phyloP scores from a whole-genome alignment of 1,139 yeast genomes.

The Nakaseomyces nivariensis region DNA sequence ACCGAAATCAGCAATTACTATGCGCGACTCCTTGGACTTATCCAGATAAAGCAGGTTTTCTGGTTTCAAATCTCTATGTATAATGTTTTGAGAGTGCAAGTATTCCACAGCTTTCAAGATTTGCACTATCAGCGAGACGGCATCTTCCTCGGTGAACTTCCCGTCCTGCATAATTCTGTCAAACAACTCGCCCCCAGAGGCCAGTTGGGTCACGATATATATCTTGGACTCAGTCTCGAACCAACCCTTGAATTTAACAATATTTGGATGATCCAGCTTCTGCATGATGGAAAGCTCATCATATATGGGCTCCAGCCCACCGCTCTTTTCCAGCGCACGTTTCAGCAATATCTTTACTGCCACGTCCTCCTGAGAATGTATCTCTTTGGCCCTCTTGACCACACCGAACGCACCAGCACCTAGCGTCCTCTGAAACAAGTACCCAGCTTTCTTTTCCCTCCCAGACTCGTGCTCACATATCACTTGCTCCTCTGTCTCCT shows the following conservation, averaged over 20 bases:
- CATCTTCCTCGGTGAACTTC: conserved; percentile 76
- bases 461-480: conserved; percentile 26
- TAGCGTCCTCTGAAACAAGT: conserved; percentile 53
- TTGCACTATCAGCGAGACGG: conserved; percentile 58
- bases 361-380: conserved; percentile 54
- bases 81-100: conserved; percentile 64
- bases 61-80: conserved; percentile 86
- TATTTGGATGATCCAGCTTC: conserved; percentile 64
- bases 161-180: conserved; percentile 73
- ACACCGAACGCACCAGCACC: conserved; percentile 86
- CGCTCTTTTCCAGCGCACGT: conserved; percentile 70
- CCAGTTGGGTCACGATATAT: conserved; percentile 64
- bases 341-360: conserved; percentile 81
- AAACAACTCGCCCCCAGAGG: conserved; percentile 87
- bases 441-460: neutral
- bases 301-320: conserved; percentile 45
- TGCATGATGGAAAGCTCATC: conserved; percentile 65
- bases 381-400: conserved; percentile 64
- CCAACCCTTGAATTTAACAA: conserved; percentile 78
- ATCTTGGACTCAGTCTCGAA: conserved; percentile 76
- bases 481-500: neutral
- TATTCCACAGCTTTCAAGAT: conserved; percentile 65
- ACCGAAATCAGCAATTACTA: conserved; percentile 88
- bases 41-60: conserved; percentile 62
- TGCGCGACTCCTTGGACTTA: conserved; percentile 44